A percentile compares a stretch with the other conserved stretches of the same genome.
These are phyloP conservation scores for Volutella citrinella DNA, from an alignment of 2,329 filamentous ascomycete species.

Conservation along the genomic window DNA sequence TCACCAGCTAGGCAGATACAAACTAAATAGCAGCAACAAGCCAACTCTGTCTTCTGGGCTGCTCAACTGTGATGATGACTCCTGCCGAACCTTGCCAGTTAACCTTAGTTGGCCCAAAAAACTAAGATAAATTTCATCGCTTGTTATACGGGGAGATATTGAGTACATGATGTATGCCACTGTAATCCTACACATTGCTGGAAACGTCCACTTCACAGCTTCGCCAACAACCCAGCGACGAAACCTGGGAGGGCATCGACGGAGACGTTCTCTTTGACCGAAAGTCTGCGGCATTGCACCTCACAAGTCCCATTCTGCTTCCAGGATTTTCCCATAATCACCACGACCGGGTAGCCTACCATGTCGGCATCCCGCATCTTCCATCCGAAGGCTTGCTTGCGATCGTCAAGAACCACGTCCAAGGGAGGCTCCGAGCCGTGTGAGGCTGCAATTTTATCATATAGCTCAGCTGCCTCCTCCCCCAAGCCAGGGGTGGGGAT, in stretches of 20 bases:
- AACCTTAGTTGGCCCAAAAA: no score
- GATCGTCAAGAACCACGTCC: slow-evolving; percentile 75
- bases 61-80: no score
- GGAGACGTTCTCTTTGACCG: slow-evolving; percentile 57
- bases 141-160: no score
- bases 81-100: no score
- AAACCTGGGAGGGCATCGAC: slow-evolving; percentile 41
- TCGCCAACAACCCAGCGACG: slow-evolving; percentile 44
- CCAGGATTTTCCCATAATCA: slow-evolving; percentile 76
- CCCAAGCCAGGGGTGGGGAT: slow-evolving; percentile 49
- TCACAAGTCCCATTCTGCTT: slow-evolving; percentile 58
- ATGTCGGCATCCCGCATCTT: slow-evolving; percentile 89
- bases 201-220: slow-evolving; percentile 40
- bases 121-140: no score
- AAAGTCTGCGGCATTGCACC: slow-evolving; percentile 72
- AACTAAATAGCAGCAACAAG: no score
- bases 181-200: neutral
- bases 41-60: no score
- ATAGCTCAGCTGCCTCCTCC: slow-evolving; percentile 54
- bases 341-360: slow-evolving; percentile 80
- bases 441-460: slow-evolving; percentile 52
- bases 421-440: slow-evolving; percentile 28
- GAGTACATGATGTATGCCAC: no score
- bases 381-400: slow-evolving; percentile 67
- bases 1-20: no score